Percentiles rank a stretch among this genome's conserved stretches.
Evolutionary conservation across 192 early-diverging fungal genomes (phyloP).

Genomic region (Rhizophagus sp.): DNA sequence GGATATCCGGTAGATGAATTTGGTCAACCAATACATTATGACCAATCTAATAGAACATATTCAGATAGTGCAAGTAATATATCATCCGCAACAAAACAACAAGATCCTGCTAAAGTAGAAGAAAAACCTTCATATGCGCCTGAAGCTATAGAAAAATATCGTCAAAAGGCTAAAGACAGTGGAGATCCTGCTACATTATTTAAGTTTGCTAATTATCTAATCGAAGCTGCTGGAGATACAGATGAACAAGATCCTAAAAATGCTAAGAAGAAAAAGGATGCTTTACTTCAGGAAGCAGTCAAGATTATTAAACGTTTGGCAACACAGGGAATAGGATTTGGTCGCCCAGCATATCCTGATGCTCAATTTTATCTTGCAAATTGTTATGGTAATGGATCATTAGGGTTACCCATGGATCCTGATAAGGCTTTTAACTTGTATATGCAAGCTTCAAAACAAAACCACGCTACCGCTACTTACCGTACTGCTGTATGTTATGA

Average conservation of each 20-base stretch:
- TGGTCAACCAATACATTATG: conserved; percentile 22
- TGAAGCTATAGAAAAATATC: conserved; percentile 42
- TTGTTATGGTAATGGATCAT: conserved; percentile 81
- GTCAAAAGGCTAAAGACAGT: conserved; percentile 51
- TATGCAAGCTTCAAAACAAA: conserved; percentile 89
- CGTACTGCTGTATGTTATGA: conserved; percentile 97
- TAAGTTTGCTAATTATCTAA: conserved; percentile 85
- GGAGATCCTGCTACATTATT: conserved; percentile 77
- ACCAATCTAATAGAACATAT: conserved; percentile 24
- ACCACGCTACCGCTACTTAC: conserved; percentile 90
- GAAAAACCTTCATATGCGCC: conserved; percentile 34
- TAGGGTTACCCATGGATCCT: conserved; percentile 78
- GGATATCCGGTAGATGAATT: conserved; percentile 36
- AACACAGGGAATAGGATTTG: conserved; percentile 59
- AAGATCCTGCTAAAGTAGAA: conserved; percentile 1
- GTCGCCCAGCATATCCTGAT: conserved; percentile 78
- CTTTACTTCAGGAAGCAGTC: conserved; percentile 75
- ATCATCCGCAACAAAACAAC: background rate
- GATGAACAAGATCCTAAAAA: conserved; percentile 70
- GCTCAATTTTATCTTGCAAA: conserved; percentile 93
- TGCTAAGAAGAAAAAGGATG: conserved; percentile 69
- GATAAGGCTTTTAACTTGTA: conserved; percentile 91
- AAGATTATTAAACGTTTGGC: conserved; percentile 87
- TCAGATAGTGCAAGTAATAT: conserved; percentile 16
- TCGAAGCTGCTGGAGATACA: conserved; percentile 74